Evolutionary conservation across 192 early-diverging fungal species (phyloP).

Genomic region (Coemansia sp.): DNA sequence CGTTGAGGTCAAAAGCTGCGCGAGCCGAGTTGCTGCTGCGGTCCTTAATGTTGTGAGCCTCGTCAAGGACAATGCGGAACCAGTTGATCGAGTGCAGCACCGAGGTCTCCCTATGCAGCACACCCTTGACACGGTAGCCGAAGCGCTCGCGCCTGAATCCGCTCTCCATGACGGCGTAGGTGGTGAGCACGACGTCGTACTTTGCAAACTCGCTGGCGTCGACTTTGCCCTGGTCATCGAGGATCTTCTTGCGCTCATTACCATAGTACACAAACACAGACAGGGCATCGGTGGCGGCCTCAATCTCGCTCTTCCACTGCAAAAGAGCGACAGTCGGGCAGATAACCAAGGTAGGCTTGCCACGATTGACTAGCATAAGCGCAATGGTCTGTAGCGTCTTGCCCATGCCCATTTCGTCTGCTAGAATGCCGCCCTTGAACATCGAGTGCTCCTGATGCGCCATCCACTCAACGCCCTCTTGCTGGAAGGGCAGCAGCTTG

Average conservation of each 20-base stretch:
- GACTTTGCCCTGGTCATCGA: conserved; percentile 38
- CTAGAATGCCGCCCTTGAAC: conserved; percentile 79
- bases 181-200: conserved; percentile 81
- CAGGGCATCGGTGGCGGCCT: conserved; percentile 64
- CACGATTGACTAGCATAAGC: conserved; percentile 67
- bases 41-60: conserved; percentile 93
- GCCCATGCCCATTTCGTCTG: conserved; percentile 93
- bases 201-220: conserved; percentile 48
- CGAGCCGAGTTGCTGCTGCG: conserved; percentile 82
- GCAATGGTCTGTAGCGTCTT: conserved; percentile 95
- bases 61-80: conserved; percentile 85
- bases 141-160: conserved; percentile 71
- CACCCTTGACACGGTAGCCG: conserved; percentile 69
- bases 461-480: conserved; percentile 87
- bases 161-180: conserved; percentile 79
- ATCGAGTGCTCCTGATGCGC: conserved; percentile 70
- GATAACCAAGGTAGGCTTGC: conserved; percentile 79
- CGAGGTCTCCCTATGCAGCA: conserved; percentile 65
- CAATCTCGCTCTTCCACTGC: conserved; percentile 88
- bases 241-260: conserved; percentile 61
- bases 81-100: conserved; percentile 77
- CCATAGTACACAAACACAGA: conserved; percentile 79
- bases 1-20: conserved; percentile 75
- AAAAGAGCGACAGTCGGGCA: conserved; percentile 87
- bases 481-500: conserved; percentile 87